Conservation (phyloP, 805 yeast species). For the Saturnispora dispora region DNA sequence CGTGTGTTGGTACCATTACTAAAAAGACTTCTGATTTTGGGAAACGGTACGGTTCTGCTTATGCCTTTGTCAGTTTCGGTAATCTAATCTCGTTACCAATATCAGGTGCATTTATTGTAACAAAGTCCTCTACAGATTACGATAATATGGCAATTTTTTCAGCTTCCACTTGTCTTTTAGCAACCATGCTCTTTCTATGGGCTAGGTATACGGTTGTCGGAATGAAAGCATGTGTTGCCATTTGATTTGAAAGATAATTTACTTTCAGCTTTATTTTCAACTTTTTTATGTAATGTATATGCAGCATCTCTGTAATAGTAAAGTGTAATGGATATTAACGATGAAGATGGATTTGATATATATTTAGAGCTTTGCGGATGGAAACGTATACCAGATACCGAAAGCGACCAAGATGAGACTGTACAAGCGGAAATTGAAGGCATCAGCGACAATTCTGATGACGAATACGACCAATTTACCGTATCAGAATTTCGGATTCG, state of each 20-base stretch:
- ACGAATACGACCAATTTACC: conserved; percentile 4
- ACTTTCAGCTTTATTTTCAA: not conserved
- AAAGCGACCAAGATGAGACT: not conserved
- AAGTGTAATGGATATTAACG: not conserved
- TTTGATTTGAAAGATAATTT: conserved; percentile 16
- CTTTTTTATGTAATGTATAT: conserved; percentile 29
- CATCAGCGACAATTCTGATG: not conserved
- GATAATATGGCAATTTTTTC: conserved; percentile 29
- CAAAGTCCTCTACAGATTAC: conserved; percentile 28
- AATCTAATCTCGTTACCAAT: conserved; percentile 40
- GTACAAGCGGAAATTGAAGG: not conserved
- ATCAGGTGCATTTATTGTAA: conserved; percentile 30
- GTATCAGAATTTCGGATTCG: conserved; percentile 1
- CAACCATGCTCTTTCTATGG: conserved; percentile 32
- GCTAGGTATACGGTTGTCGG: conserved; percentile 43
- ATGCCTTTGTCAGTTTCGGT: conserved; percentile 46
- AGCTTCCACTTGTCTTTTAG: conserved; percentile 16
- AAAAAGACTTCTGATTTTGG: conserved; percentile 51
- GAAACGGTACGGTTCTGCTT: conserved; percentile 57
- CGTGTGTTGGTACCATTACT: conserved; percentile 51
- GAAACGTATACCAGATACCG: not conserved
- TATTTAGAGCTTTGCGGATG: conserved; percentile 4
- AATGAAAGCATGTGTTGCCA: conserved; percentile 20
- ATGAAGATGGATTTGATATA: conserved; percentile 1
- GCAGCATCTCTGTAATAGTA: conserved; percentile 14